Evolutionary conservation across 148 eudicot genomes (phyloP).

Genomic region (Heliosperma pusillum): DNA sequence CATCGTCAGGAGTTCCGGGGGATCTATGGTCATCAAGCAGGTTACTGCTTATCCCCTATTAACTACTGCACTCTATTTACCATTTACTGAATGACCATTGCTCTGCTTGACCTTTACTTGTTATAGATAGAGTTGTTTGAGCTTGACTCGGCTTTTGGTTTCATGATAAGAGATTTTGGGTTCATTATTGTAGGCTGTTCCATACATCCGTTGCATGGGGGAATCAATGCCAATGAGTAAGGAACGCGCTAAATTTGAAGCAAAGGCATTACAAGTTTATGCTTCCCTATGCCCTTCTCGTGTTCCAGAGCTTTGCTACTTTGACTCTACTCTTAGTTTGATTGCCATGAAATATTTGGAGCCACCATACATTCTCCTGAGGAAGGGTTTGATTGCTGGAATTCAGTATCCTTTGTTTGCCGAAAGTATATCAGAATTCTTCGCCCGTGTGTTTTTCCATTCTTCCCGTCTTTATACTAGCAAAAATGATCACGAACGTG

Average conservation of each 20-base stretch:
- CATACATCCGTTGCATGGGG: constrained; percentile 71
- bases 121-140: too few species aligned
- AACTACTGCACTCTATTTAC: too few species aligned
- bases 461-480: constrained; percentile 64
- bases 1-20: constrained; percentile 33
- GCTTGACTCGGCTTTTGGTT: too few species aligned
- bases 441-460: constrained; percentile 61
- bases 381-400: constrained; percentile 76
- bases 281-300: constrained; percentile 58
- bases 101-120: too few species aligned
- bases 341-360: constrained; percentile 86
- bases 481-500: constrained; percentile 62
- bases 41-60: too few species aligned
- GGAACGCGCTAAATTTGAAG: constrained; percentile 73
- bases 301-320: constrained; percentile 74
- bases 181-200: constrained; percentile 83
- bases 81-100: too few species aligned
- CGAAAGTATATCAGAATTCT: constrained; percentile 61
- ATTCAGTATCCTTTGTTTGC: constrained; percentile 69
- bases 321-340: constrained; percentile 62
- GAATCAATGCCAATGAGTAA: constrained; percentile 78
- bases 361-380: constrained; percentile 77
- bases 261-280: constrained; percentile 51
- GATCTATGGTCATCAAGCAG: constrained; percentile 58
- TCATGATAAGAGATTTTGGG: too few species aligned